Evolutionary conservation across 345 rosid species (phyloP), one percentile per base, ranked within the genome.

Genomic region (Ricinus communis): DNA sequence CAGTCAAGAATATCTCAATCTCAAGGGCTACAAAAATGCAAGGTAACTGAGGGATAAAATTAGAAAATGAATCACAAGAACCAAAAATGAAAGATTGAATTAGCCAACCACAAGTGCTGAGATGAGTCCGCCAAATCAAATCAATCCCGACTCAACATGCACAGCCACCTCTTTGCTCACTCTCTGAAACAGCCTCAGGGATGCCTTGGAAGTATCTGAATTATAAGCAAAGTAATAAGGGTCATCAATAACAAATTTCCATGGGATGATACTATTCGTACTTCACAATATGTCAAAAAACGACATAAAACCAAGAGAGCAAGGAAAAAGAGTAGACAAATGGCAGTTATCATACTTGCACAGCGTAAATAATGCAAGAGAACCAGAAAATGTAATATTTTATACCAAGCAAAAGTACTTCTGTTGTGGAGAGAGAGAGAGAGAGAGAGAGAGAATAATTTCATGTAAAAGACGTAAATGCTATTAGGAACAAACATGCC

Each of bases 111-210:
- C 30, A 13, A 72, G 49, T n/a, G 38, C 15, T 1, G 27, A 36
- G 61, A 65, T 19, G 60, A 63, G 25, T 24, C 40, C n/a, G 27
- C 2, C 58, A 47, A 67, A 75, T 53, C 27, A 31, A 57, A 24
- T 14, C 46, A 46, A 4, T 53, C 36, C 28, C 14, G 56, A 49
- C 13, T 93, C 85, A 93, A 78, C 97, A 93, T 30, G 98, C 87
- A 70, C 98, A 93, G 15, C 98, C 96, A 28, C 98, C 87, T 77
- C 94, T 81, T 77, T 90, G 97, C 78, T 90, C 97, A n/a, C 78
- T 83, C 80, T 90, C 96, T 0, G 92, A 75, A 45, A 80, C 87
- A 46, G 86, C 85, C 49, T 89, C 96, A 0, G 94, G 93, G 54
- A 88, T 82, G 49, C 93, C 93, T 74, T 91, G 96, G 82, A 93